A percentile compares a stretch with the other conserved stretches of the same genome.
Conservation (phyloP, 1,284 basidiomycete genomes). For the Anthracocystis setariae region DNA sequence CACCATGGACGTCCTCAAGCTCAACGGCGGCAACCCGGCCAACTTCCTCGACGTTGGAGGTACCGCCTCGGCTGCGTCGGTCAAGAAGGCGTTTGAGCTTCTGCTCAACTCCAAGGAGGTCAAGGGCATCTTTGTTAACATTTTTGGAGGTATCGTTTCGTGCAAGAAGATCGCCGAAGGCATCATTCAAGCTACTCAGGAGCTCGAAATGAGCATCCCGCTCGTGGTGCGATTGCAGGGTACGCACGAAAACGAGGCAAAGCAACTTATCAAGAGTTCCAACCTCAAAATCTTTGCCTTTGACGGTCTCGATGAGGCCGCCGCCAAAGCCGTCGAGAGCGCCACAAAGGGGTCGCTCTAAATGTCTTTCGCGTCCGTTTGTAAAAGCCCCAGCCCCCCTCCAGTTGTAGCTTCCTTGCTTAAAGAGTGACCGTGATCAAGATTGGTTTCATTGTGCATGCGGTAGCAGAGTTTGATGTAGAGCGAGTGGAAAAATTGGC, state of each 20-base stretch:
- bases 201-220: constrained; percentile 85
- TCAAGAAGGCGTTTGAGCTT: constrained; percentile 99
- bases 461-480: no score
- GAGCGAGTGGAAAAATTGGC: no score
- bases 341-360: constrained; percentile 41
- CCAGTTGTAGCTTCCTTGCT: no score
- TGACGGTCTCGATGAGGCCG: constrained; percentile 50
- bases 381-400: no score
- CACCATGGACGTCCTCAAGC: constrained; percentile 97
- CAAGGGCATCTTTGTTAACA: constrained; percentile 98
- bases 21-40: constrained; percentile 79
- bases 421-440: no score
- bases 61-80: constrained; percentile 95
- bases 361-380: not conserved
- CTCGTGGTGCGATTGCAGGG: constrained; percentile 94
- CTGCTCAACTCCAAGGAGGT: constrained; percentile 89
- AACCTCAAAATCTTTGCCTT: constrained; percentile 75
- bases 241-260: constrained; percentile 94
- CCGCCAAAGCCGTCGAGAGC: constrained; percentile 52
- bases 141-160: constrained; percentile 85
- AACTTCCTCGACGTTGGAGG: constrained; percentile 99
- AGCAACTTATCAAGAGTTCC: constrained; percentile 79
- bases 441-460: no score
- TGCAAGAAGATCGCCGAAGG: constrained; percentile 81
- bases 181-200: constrained; percentile 96